Percentiles rank a stretch among this genome's conserved stretches.
Conservation (phyloP, 495 filamentous ascomycete genomes). For the Xylaria flabelliformis region DNA sequence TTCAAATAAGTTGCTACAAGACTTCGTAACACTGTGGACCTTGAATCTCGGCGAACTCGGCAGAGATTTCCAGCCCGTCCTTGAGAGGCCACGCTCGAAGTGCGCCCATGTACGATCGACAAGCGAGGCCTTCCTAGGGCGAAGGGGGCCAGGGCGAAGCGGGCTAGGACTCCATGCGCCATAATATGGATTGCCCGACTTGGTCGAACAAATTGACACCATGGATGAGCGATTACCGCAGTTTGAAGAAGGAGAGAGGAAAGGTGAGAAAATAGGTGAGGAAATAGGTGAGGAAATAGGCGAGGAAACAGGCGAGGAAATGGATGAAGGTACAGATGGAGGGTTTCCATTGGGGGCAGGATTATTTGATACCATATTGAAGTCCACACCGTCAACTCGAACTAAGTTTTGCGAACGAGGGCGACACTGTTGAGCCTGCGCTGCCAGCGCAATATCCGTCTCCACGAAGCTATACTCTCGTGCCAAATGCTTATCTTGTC, state of each 20-base stretch:
- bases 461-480: background rate
- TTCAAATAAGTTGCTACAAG: background rate
- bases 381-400: background rate
- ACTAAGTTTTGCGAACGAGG: background rate
- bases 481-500: background rate
- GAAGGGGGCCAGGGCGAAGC: slow-evolving; percentile 18
- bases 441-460: background rate
- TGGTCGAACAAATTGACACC: background rate
- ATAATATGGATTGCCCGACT: background rate
- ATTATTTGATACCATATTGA: background rate
- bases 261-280: too few species aligned
- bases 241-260: background rate
- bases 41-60: slow-evolving; percentile 24
- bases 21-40: slow-evolving; percentile 28
- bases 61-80: slow-evolving; percentile 11
- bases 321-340: background rate
- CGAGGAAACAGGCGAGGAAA: too few species aligned
- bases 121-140: slow-evolving; percentile 21
- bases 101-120: slow-evolving; percentile 22
- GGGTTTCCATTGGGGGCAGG: background rate
- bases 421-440: background rate
- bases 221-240: background rate
- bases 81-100: slow-evolving; percentile 13
- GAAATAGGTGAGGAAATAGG: background rate
- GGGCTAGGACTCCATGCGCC: slow-evolving; percentile 28